Evolutionary conservation across 805 yeast genomes (phyloP).

Genomic region (Metschnikowia arizonensis): DNA sequence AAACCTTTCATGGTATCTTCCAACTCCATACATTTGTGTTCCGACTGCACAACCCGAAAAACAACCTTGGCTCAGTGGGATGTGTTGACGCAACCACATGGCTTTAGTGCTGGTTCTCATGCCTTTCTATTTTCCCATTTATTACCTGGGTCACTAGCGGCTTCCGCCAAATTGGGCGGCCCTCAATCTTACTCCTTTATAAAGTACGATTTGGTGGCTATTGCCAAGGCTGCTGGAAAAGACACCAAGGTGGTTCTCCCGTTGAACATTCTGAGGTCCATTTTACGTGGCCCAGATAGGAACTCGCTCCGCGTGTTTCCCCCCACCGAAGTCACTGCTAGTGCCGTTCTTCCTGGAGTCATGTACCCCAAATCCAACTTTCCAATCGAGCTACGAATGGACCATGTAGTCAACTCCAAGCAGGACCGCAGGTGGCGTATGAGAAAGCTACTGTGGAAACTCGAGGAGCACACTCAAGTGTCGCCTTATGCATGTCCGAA

Average conservation of each 20-base stretch:
- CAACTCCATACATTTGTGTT: conserved; percentile 46
- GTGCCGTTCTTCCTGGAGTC: conserved; percentile 84
- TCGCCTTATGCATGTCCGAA: conserved; percentile 53
- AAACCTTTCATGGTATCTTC: conserved; percentile 64
- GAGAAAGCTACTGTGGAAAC: conserved; percentile 83
- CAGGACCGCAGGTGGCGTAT: conserved; percentile 80
- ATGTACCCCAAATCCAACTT: conserved; percentile 84
- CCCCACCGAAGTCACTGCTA: conserved; percentile 86
- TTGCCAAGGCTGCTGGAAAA: conserved; percentile 28
- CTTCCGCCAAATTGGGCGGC: conserved; percentile 64
- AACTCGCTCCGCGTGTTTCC: conserved; percentile 90
- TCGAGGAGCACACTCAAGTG: conserved; percentile 76
- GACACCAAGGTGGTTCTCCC: conserved; percentile 51
- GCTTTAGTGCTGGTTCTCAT: conserved; percentile 66
- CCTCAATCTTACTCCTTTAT: conserved; percentile 48
- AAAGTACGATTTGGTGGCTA: conserved; percentile 73
- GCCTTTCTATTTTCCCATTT: conserved; percentile 90
- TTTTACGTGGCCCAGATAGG: conserved; percentile 76
- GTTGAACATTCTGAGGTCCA: conserved; percentile 68
- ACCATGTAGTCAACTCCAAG: conserved; percentile 54
- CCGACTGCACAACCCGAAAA: conserved; percentile 50
- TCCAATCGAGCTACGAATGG: conserved; percentile 77
- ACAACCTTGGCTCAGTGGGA: conserved; percentile 86
- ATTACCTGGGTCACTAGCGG: conserved; percentile 83
- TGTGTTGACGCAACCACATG: conserved; percentile 55